These are phyloP conservation scores for Bipolaris bicolor DNA, from an alignment of 2,329 filamentous ascomycete genomes.

Conservation along the genomic window DNA sequence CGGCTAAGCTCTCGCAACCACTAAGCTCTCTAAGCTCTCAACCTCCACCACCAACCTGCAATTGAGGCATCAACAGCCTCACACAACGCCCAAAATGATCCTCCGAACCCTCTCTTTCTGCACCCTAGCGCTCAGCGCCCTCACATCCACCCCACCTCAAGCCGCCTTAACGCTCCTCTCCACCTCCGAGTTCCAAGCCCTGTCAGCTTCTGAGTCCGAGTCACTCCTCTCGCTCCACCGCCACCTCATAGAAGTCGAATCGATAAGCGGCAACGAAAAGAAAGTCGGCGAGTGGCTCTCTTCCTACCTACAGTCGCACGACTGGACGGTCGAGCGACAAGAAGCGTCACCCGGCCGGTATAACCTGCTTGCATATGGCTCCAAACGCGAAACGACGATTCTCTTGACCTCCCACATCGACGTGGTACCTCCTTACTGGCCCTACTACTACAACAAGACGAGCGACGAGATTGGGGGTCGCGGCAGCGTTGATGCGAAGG, in stretches of 20 bases:
- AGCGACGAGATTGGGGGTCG: constrained; percentile 68
- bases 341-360: constrained; percentile 61
- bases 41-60: neutral
- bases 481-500: constrained; percentile 70
- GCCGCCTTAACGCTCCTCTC: constrained; percentile 26
- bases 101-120: constrained; percentile 23
- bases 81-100: constrained; percentile 18
- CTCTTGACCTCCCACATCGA: constrained; percentile 86
- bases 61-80: constrained; percentile 6
- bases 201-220: constrained; percentile 49
- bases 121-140: constrained; percentile 15
- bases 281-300: constrained; percentile 72
- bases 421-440: constrained; percentile 70
- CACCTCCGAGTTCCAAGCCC: constrained; percentile 44
- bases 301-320: constrained; percentile 65
- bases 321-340: constrained; percentile 69
- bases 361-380: constrained; percentile 76
- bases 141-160: constrained; percentile 10
- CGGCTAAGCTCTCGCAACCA: constrained; percentile 8
- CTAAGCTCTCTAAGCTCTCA: neutral
- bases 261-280: constrained; percentile 72
- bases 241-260: constrained; percentile 74
- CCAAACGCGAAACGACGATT: constrained; percentile 61
- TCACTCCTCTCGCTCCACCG: constrained; percentile 75
- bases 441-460: constrained; percentile 63